These are phyloP conservation scores for Globomyces pollinis-pini DNA, from an alignment of 192 early-diverging fungal genomes.

Conservation along the genomic window DNA sequence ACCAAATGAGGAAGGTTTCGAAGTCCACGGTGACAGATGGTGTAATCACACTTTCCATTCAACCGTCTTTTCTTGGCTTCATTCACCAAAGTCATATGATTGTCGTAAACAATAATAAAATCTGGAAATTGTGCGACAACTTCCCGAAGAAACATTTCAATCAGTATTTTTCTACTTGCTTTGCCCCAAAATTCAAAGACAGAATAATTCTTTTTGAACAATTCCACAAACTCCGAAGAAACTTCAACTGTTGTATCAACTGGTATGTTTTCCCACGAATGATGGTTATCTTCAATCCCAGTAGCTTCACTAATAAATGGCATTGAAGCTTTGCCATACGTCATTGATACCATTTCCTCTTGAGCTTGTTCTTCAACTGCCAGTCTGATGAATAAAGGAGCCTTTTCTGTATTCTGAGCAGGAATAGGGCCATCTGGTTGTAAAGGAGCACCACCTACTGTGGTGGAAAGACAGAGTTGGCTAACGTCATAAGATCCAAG, in stretches of 20 bases:
- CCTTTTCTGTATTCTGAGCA: neutral
- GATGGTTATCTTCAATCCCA: neutral
- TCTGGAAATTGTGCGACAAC: slow-evolving; percentile 2
- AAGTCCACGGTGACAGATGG: slow-evolving; percentile 3
- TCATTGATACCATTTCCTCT: neutral
- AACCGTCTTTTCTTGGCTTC: neutral
- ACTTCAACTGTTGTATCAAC: neutral
- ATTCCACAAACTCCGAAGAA: neutral
- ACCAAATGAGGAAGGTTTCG: slow-evolving; percentile 5
- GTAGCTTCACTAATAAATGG: neutral
- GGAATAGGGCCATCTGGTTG: neutral
- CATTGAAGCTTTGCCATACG: neutral
- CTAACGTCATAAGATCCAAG: neutral
- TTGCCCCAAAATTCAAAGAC: slow-evolving; percentile 1
- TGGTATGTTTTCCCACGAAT: neutral
- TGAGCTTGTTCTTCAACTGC: neutral
- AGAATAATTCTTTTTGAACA: slow-evolving; percentile 6
- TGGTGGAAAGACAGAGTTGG: slow-evolving; percentile 5
- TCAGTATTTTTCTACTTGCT: neutral
- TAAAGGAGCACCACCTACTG: neutral
- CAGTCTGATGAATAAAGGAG: neutral
- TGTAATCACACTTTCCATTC: slow-evolving; percentile 3
- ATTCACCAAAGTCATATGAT: slow-evolving; percentile 3
- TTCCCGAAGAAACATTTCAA: slow-evolving; percentile 1
- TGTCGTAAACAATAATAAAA: neutral